phyloP scores from a whole-genome alignment of 1,284 basidiomycete species.

The Pyrrhoderma noxium region DNA sequence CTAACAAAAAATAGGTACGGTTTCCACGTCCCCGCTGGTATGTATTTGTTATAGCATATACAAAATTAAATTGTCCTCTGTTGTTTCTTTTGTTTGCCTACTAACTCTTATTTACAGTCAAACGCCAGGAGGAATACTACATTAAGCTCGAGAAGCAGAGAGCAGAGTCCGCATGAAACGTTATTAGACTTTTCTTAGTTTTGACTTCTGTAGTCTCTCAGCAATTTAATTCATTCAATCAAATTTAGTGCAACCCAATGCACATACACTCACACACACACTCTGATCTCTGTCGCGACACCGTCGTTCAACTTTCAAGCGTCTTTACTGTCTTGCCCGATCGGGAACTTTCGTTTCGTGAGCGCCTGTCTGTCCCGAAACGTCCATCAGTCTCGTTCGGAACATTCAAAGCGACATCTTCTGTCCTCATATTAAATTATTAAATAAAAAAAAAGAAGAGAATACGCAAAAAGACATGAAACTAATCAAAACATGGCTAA shows the following conservation, averaged over 20 bases:
- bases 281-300: no score
- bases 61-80: slow-evolving; percentile 6
- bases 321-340: no score
- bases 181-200: neutral
- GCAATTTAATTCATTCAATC: neutral
- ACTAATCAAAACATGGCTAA: no score
- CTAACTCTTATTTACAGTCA: slow-evolving; percentile 41
- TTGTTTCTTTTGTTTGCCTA: neutral
- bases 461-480: no score
- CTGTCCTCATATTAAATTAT: neutral
- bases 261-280: no score
- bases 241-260: neutral
- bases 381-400: neutral
- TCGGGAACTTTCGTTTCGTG: slow-evolving; percentile 4
- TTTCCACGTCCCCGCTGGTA: slow-evolving; percentile 64
- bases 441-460: slow-evolving; percentile 1
- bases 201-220: neutral
- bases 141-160: slow-evolving; percentile 69
- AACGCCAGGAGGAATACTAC: slow-evolving; percentile 76
- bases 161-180: slow-evolving; percentile 33
- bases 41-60: slow-evolving; percentile 29
- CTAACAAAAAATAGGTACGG: slow-evolving; percentile 86
- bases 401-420: no score
- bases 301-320: no score
- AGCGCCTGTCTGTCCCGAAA: neutral